Percentiles rank a stretch among this genome's conserved stretches.
These are phyloP conservation scores for Epipyxis sp. DNA, from an alignment of 108 stramenopile species.

Conservation along the genomic window DNA sequence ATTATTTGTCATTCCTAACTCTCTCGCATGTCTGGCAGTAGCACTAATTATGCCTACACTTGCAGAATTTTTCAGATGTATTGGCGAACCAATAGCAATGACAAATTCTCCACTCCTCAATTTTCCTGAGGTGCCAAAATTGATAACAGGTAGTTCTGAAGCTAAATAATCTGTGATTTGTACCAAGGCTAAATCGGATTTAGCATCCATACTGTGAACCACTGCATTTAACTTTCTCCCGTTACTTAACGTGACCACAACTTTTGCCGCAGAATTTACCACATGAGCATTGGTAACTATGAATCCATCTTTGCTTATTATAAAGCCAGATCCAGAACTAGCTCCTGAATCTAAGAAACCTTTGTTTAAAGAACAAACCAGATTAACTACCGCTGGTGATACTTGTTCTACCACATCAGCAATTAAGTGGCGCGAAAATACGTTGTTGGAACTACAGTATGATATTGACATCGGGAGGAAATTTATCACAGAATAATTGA, in stretches of 20 bases:
- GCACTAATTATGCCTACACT: slow-evolving; percentile 55
- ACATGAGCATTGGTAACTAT: slow-evolving; percentile 61
- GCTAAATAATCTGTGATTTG: slow-evolving; percentile 34
- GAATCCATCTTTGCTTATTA: slow-evolving; percentile 50
- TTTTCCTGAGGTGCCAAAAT: slow-evolving; percentile 37
- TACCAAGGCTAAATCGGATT: slow-evolving; percentile 55
- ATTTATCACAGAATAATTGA: no score
- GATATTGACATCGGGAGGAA: no score
- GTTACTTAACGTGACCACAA: slow-evolving; percentile 55
- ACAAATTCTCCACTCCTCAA: slow-evolving; percentile 58
- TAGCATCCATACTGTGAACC: slow-evolving; percentile 43
- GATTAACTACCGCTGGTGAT: slow-evolving; percentile 3
- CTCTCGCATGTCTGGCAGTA: slow-evolving; percentile 45
- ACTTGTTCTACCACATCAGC: slow-evolving; percentile 7
- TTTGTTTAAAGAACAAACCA: background rate
- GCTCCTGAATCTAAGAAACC: background rate
- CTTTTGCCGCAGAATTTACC: slow-evolving; percentile 36
- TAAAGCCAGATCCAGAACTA: slow-evolving; percentile 50
- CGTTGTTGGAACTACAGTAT: no score
- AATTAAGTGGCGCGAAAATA: background rate
- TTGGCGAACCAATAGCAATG: slow-evolving; percentile 57
- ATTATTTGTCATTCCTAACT: slow-evolving; percentile 42
- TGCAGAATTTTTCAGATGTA: slow-evolving; percentile 47
- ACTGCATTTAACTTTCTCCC: slow-evolving; percentile 46
- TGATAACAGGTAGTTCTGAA: slow-evolving; percentile 39